phyloP scores from a whole-genome alignment of 164 flowering plant genomes.

The Nymphaea thermarum region DNA sequence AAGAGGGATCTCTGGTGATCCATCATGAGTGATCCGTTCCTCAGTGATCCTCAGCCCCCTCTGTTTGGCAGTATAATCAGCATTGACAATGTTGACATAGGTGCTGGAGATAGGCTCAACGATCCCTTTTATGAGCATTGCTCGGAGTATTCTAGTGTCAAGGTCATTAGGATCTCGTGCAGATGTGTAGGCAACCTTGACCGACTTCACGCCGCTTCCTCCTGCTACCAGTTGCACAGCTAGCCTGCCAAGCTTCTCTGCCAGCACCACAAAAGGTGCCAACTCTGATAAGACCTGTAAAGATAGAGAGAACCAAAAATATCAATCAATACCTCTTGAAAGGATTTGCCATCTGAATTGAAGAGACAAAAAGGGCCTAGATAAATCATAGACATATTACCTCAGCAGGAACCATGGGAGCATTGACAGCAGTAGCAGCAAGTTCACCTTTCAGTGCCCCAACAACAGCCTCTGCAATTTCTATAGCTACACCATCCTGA shows the following conservation, averaged over 20 bases:
- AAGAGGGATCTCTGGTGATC: conserved; percentile 77
- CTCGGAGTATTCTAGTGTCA: conserved; percentile 85
- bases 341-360: not conserved
- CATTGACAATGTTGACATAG: conserved; percentile 80
- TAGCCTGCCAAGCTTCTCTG: conserved; percentile 84
- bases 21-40: conserved; percentile 55
- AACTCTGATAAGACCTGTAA: conserved; percentile 64
- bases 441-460: conserved; percentile 25
- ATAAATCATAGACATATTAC: conserved; percentile 15
- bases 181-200: conserved; percentile 71
- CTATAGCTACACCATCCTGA: conserved; percentile 35
- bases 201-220: conserved; percentile 77
- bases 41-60: conserved; percentile 71
- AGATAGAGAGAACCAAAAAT: not conserved
- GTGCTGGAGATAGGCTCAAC: conserved; percentile 83
- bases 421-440: conserved; percentile 21
- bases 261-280: conserved; percentile 63
- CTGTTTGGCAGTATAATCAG: conserved; percentile 89
- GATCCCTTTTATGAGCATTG: conserved; percentile 85
- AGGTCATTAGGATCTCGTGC: conserved; percentile 84
- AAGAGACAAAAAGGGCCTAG: not conserved
- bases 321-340: not conserved
- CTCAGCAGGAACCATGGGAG: conserved; percentile 59
- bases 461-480: conserved; percentile 24
- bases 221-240: conserved; percentile 88